Base-by-base conservation (phyloP, 2,329 filamentous ascomycete species). In the Hypoxylon sp. region DNA sequence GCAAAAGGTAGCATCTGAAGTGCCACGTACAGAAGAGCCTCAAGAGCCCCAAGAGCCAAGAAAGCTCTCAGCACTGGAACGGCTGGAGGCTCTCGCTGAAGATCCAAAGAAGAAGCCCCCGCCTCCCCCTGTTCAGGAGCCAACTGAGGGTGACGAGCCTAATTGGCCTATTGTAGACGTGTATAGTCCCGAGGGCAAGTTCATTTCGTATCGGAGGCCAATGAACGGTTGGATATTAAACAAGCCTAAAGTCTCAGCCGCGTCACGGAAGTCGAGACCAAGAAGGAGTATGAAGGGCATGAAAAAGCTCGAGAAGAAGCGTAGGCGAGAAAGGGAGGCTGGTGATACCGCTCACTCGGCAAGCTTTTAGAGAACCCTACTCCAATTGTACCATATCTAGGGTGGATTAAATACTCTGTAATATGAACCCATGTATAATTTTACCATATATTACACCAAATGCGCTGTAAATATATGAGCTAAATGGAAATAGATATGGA, bases 171-270 rank as follows among this genome's bases (percentile, higher is more conserved):
- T 89, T 9, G 86, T 99, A 5, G 94, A 98, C 72, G 89, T 98
- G 0, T 98, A 91, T 75, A 92, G 87, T 28, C 96, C 96, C 0
- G 86, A 93, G 63, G 96, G 96, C n/a, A 90, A 89, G 73, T 96
- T 92, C 73, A 83, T 98, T 30, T 90, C 86, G 0, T 81, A 82
- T 9, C 84, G 93, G 36, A 78, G 77, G 70, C 91, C 92, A 1
- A 89, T 97, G 83, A 89, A 91, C 73, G 92, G 89, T 5, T 94
- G 90, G 87, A 64, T 90, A 65, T 78, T 90, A 57, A 86, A 86
- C 70, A 88, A 88, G 76, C 87, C 87, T 28, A 82, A 80, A 13
- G 79, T 83, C n/a, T 79, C 82, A 23, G 79, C 80, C 21, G 80
- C 83, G 62, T 83, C 85, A 62, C 82, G 80, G 74, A 85, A 81